Conservation (phyloP, 75 land plant species). For the Adiantum capillusveneris region DNA sequence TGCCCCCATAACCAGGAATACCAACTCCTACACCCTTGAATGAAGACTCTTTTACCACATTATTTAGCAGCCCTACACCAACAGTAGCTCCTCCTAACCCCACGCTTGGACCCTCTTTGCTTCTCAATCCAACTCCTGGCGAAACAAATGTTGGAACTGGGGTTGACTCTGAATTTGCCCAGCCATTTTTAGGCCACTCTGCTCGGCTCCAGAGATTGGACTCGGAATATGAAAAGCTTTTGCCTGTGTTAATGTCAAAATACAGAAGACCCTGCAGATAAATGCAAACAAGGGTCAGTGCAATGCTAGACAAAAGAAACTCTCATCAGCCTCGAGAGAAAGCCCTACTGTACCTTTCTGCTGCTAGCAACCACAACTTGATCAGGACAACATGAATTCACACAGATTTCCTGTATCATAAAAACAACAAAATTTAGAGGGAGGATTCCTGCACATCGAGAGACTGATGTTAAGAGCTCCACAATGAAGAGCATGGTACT, state of each 20-base stretch:
- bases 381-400: conserved; percentile 64
- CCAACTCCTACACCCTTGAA: conserved; percentile 74
- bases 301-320: no score
- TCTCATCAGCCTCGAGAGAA: no score
- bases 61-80: conserved; percentile 41
- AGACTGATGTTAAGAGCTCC: no score
- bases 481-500: no score
- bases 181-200: conserved; percentile 94
- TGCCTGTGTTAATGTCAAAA: conserved; percentile 38
- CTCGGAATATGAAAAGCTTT: conserved; percentile 19
- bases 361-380: conserved; percentile 78
- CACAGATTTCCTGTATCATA: conserved; percentile 56
- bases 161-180: conserved; percentile 81
- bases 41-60: conserved; percentile 49
- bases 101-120: conserved; percentile 53
- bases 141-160: conserved; percentile 71
- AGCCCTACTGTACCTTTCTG: conserved; percentile 55
- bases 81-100: conserved; percentile 84
- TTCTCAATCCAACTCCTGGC: conserved; percentile 60
- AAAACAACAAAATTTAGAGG: not conserved
- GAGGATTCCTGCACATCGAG: no score
- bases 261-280: conserved; percentile 65
- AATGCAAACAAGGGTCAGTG: conserved; percentile 3
- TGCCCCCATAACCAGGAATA: conserved; percentile 90
- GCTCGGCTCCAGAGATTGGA: conserved; percentile 69